Conservation (phyloP, 164 flowering plant genomes). For the Magnolia sinica region DNA sequence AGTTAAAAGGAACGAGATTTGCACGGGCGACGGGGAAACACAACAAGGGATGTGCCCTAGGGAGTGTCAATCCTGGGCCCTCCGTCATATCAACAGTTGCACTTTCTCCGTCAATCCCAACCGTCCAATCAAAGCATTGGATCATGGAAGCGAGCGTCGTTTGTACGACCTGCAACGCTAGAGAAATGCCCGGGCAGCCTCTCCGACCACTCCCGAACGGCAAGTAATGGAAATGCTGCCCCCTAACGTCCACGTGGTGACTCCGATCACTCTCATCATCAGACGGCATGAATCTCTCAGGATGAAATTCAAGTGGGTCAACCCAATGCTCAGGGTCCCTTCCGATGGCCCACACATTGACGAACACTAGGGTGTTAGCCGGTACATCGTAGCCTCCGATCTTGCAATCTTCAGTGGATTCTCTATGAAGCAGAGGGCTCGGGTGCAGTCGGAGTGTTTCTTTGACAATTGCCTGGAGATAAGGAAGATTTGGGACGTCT, state of each 20-base stretch:
- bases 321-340: slow-evolving; percentile 60
- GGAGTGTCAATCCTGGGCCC: slow-evolving; percentile 32
- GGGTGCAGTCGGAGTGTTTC: slow-evolving; percentile 63
- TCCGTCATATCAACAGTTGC: slow-evolving; percentile 34
- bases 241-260: slow-evolving; percentile 23
- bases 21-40: slow-evolving; percentile 16
- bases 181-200: slow-evolving; percentile 42
- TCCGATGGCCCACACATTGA: slow-evolving; percentile 57
- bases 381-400: slow-evolving; percentile 43
- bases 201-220: slow-evolving; percentile 62
- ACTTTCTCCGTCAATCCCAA: slow-evolving; percentile 14
- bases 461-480: slow-evolving; percentile 45
- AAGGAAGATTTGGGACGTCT: slow-evolving; percentile 36
- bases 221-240: slow-evolving; percentile 41
- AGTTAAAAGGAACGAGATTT: slow-evolving; percentile 12
- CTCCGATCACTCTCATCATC: slow-evolving; percentile 16
- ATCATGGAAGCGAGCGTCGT: slow-evolving; percentile 35
- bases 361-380: slow-evolving; percentile 30
- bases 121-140: slow-evolving; percentile 57
- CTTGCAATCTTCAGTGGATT: slow-evolving; percentile 30
- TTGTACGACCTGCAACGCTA: slow-evolving; percentile 34
- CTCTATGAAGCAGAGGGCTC: slow-evolving; percentile 36
- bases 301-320: slow-evolving; percentile 44
- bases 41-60: slow-evolving; percentile 30
- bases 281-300: slow-evolving; percentile 47